Evolutionary conservation across 768 basidiomycete genomes (phyloP).

Genomic region (Calvatia gigantea): DNA sequence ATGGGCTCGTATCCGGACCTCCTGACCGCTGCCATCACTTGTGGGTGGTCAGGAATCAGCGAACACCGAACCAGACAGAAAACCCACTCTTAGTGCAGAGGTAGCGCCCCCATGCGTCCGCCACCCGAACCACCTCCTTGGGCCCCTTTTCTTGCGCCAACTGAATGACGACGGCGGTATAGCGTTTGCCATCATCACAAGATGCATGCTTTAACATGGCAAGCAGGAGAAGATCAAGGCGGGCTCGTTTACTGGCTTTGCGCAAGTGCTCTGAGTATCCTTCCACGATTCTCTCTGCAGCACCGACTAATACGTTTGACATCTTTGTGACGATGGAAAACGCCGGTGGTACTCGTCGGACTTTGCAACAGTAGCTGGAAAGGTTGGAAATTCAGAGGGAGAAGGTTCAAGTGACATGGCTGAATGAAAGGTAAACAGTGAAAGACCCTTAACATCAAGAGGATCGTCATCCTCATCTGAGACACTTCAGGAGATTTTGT

Average conservation of each 20-base stretch:
- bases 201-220: slow-evolving; percentile 20
- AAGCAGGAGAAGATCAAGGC: slow-evolving; percentile 15
- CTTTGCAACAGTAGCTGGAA: background rate
- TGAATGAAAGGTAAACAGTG: too few species aligned
- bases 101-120: slow-evolving; percentile 20
- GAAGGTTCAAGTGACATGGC: background rate
- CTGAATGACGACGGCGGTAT: slow-evolving; percentile 18
- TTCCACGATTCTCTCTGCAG: background rate
- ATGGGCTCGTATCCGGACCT: background rate
- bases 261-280: background rate
- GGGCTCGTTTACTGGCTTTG: background rate
- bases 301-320: background rate
- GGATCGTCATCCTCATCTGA: too few species aligned
- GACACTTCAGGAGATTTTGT: too few species aligned
- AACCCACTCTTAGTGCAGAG: slow-evolving; percentile 18
- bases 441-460: too few species aligned
- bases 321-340: background rate
- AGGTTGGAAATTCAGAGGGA: too few species aligned
- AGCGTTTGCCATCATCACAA: slow-evolving; percentile 14
- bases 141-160: slow-evolving; percentile 16
- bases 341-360: background rate
- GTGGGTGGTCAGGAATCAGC: background rate
- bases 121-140: slow-evolving; percentile 13
- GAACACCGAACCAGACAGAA: background rate
- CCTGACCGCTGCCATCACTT: background rate